These are phyloP conservation scores for Nicotiana attenuata DNA, from an alignment of 257 asterid species.

Conservation along the genomic window DNA sequence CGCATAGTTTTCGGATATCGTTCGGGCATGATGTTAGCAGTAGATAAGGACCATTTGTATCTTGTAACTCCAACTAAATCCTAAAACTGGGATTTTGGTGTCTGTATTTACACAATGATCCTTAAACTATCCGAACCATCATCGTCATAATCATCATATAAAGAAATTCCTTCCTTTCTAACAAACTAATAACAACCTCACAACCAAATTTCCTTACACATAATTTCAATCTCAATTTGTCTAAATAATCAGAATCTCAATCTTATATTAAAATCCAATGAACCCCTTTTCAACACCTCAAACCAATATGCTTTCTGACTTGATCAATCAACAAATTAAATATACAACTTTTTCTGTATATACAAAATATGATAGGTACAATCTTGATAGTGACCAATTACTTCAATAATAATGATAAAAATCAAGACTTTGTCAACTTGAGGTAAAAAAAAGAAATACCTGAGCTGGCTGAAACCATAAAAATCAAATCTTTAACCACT, in stretches of 20 bases:
- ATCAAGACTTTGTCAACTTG: constrained; percentile 25
- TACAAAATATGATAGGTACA: constrained; percentile 7
- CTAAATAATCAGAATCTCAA: constrained; percentile 30
- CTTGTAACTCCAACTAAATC: not conserved
- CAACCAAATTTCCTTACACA: constrained; percentile 33
- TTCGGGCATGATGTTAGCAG: constrained; percentile 11
- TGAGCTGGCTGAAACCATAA: not conserved
- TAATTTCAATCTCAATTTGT: constrained; percentile 23
- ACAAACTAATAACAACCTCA: constrained; percentile 35
- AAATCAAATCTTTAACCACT: constrained; percentile 19
- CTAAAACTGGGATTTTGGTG: not conserved
- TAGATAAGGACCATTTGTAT: not conserved
- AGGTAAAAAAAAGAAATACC: constrained; percentile 21
- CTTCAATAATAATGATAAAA: constrained; percentile 20
- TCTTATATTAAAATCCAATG: constrained; percentile 21
- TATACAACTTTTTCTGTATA: not conserved
- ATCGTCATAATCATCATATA: too few relatives aligned
- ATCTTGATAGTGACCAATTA: constrained; percentile 53
- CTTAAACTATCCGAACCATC: constrained; percentile 3
- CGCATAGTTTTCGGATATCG: constrained; percentile 39
- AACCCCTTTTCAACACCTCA: constrained; percentile 28
- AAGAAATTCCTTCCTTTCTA: constrained; percentile 29
- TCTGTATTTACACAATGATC: constrained; percentile 11
- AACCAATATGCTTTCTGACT: constrained; percentile 24
- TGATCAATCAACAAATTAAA: constrained; percentile 24